Evolutionary conservation across 1,139 yeast species (phyloP).

Genomic region (Sugiyamaella sp.): DNA sequence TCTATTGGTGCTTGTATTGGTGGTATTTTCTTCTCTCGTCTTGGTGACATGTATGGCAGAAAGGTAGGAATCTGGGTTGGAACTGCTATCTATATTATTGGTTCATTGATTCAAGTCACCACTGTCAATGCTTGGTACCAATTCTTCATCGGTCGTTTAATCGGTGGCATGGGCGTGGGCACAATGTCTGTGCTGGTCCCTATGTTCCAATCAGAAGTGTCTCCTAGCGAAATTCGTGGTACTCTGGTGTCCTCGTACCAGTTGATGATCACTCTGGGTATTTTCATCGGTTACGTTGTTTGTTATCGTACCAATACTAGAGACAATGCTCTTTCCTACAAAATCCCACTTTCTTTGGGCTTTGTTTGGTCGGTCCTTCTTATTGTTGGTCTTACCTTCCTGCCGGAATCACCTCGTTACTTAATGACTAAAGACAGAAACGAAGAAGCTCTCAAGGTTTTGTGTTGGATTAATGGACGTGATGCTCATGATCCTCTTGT

Average conservation of each 20-base stretch:
- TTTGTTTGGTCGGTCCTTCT: slow-evolving; percentile 50
- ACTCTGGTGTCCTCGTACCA: slow-evolving; percentile 68
- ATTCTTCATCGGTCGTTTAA: slow-evolving; percentile 49
- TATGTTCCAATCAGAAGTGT: slow-evolving; percentile 68
- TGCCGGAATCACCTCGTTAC: slow-evolving; percentile 84
- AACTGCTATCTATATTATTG: slow-evolving; percentile 52
- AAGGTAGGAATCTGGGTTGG: slow-evolving; percentile 52
- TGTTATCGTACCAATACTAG: slow-evolving; percentile 62
- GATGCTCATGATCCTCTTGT: slow-evolving; percentile 62
- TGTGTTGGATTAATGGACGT: slow-evolving; percentile 65
- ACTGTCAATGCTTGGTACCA: slow-evolving; percentile 48
- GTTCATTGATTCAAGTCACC: slow-evolving; percentile 56
- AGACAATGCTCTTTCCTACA: slow-evolving; percentile 59
- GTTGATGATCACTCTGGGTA: slow-evolving; percentile 68
- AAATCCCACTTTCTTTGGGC: slow-evolving; percentile 60
- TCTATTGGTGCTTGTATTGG: slow-evolving; percentile 60
- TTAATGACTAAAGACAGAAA: slow-evolving; percentile 56
- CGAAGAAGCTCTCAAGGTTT: slow-evolving; percentile 61
- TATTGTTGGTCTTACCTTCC: slow-evolving; percentile 59
- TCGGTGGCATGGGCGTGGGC: slow-evolving; percentile 69
- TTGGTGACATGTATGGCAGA: slow-evolving; percentile 57
- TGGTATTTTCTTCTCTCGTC: slow-evolving; percentile 48
- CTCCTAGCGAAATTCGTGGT: slow-evolving; percentile 73
- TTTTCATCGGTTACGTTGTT: slow-evolving; percentile 67
- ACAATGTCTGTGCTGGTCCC: slow-evolving; percentile 66